Evolutionary conservation across 164 flowering plant genomes (phyloP).

Genomic region (Euptelea pleiosperma): DNA sequence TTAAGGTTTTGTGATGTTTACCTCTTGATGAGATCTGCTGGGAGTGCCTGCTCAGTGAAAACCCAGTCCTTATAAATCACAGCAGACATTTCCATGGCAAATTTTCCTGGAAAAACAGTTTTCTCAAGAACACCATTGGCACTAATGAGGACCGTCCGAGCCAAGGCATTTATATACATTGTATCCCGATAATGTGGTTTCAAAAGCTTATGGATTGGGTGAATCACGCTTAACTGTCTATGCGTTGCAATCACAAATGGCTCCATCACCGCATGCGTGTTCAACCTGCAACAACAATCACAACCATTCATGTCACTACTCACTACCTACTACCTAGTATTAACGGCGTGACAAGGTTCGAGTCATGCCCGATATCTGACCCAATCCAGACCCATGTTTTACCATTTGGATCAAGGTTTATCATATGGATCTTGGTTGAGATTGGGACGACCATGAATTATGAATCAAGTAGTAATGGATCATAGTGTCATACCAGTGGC

Average conservation of each 20-base stretch:
- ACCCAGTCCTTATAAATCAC: conserved; percentile 61
- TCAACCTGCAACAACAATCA: conserved; percentile 46
- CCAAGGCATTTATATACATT: conserved; percentile 76
- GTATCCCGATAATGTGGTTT: conserved; percentile 86
- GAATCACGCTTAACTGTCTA: conserved; percentile 69
- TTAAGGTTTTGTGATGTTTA: conserved; percentile 12
- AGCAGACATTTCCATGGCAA: conserved; percentile 77
- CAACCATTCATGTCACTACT: conserved; percentile 12
- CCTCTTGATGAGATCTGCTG: conserved; percentile 75
- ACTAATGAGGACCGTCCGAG: conserved; percentile 73
- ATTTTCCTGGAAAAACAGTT: conserved; percentile 74
- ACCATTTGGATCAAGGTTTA: no score
- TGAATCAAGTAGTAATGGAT: no score
- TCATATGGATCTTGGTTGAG: no score
- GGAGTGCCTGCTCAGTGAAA: conserved; percentile 73
- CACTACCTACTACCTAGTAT: no score
- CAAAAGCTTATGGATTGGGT: conserved; percentile 78
- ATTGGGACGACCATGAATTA: no score
- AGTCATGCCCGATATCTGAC: no score
- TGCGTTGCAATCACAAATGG: conserved; percentile 78
- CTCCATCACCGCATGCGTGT: conserved; percentile 84
- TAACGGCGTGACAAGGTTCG: no score
- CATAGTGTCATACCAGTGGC: conserved; percentile 93
- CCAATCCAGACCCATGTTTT: no score
- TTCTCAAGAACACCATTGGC: conserved; percentile 68